Percentiles rank a stretch among this genome's conserved stretches.
These are phyloP conservation scores for Naganishia antarctica DNA, from an alignment of 768 basidiomycete genomes.

Conservation along the genomic window DNA sequence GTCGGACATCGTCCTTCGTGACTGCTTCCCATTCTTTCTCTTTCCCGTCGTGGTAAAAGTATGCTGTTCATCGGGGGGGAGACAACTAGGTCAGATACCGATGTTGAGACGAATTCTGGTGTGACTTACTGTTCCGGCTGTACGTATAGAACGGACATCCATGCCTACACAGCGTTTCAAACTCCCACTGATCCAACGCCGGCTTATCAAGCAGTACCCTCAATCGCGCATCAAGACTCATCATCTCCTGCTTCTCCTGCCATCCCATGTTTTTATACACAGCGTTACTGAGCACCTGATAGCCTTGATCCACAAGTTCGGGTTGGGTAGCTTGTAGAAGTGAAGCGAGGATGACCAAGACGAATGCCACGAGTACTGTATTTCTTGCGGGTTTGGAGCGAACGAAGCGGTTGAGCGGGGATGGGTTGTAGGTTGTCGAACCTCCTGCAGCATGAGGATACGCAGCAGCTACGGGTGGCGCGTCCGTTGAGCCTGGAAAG, in stretches of 20 bases:
- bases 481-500: too few species aligned
- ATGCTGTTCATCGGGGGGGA: slow-evolving; percentile 16
- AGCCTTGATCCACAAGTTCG: slow-evolving; percentile 9
- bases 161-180: slow-evolving; percentile 37
- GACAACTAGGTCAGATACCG: background rate
- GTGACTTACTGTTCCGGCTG: slow-evolving; percentile 32
- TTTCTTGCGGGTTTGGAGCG: slow-evolving; percentile 10
- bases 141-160: slow-evolving; percentile 42
- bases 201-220: slow-evolving; percentile 36
- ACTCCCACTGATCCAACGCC: slow-evolving; percentile 39
- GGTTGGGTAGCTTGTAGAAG: slow-evolving; percentile 13
- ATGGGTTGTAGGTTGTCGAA: slow-evolving; percentile 9
- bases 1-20: slow-evolving; percentile 34
- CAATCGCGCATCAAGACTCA: slow-evolving; percentile 29
- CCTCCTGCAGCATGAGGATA: slow-evolving; percentile 9
- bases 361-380: background rate
- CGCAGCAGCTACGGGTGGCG: background rate
- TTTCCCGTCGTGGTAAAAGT: slow-evolving; percentile 46
- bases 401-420: background rate
- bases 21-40: slow-evolving; percentile 38
- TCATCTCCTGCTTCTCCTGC: slow-evolving; percentile 23
- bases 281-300: slow-evolving; percentile 14
- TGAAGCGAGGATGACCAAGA: slow-evolving; percentile 1
- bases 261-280: slow-evolving; percentile 15
- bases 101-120: background rate